Evolutionary conservation across 2,329 filamentous ascomycete genomes (phyloP), one percentile per base, ranked within the genome.

Genomic region (Colletotrichum higginsianum): DNA sequence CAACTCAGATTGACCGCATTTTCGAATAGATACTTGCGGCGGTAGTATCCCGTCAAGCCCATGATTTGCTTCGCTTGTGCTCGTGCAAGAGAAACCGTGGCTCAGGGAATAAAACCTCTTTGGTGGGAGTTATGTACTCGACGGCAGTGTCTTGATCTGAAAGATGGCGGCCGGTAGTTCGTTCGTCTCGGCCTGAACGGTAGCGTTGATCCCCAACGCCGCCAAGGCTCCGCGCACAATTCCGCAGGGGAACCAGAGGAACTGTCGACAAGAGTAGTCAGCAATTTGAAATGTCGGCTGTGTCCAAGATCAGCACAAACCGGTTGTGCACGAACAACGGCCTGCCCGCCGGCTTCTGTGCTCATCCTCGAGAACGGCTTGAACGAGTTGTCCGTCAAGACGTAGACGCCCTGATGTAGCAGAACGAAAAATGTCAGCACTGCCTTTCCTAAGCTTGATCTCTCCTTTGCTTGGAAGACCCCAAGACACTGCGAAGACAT

Each of bases 221-320:
- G 95, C 92, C 61, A 99, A 84, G n/a, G 94, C 95, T 40, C 96
- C 96, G 69, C 96, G 89, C 72, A 99, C 94, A 60, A 99, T 88
- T 57, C 96, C 96, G 77, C 95, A 97, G 9, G 96, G 96, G 78
- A 98, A 98, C 89, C 94, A 98, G 16, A 99, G 86, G 81, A 97
- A 98, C 93, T 97, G 72, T 66, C 3, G 16, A 11, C 23, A 18
- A 40, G 44, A 8, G 13, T 12, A 47, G 66, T 73, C 58, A 70
- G 44, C 26, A 9, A 16, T n/a, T 26, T 13, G 15, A 0, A 26
- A 18, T 13, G 1, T 15, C 16, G 18, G 12, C 18, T 30, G 11
- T 35, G 26, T 9, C 8, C 15, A 11, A n/a, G 52, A 12, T n/a
- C 40, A 3, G 16, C 6, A 84, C 91, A 76, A 88, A 97, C 94